These are phyloP conservation scores for Thielaviopsis populi DNA, from an alignment of 2,329 filamentous ascomycete species.

Conservation along the genomic window DNA sequence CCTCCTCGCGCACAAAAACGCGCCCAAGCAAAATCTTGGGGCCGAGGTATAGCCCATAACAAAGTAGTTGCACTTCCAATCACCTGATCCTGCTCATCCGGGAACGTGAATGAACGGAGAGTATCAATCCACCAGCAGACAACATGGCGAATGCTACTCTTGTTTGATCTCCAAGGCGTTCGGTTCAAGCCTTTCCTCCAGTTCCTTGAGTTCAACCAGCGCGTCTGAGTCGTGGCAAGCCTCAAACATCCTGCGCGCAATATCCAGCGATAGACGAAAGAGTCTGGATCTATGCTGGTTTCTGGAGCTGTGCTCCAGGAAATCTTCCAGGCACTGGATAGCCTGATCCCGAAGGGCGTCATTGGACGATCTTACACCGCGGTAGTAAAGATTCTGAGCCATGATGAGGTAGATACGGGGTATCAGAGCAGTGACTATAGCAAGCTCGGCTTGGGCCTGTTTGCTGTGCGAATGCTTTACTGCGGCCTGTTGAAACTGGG, in stretches of 20 bases:
- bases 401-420: neutral
- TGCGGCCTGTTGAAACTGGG: neutral
- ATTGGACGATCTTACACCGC: neutral
- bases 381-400: constrained; percentile 3
- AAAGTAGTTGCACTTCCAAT: no score
- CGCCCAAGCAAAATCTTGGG: no score
- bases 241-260: neutral
- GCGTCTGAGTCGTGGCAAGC: neutral
- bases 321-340: neutral
- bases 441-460: neutral
- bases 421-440: neutral
- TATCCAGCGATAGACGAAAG: neutral
- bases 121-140: neutral
- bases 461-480: neutral
- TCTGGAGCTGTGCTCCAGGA: neutral
- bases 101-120: no score
- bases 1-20: no score
- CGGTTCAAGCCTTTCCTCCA: neutral
- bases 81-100: no score
- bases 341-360: neutral
- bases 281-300: neutral
- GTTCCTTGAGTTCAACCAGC: neutral
- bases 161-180: neutral
- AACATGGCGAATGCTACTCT: neutral
- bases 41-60: no score